Conservation (phyloP, 805 yeast genomes). For the Ogataea philodendri region DNA sequence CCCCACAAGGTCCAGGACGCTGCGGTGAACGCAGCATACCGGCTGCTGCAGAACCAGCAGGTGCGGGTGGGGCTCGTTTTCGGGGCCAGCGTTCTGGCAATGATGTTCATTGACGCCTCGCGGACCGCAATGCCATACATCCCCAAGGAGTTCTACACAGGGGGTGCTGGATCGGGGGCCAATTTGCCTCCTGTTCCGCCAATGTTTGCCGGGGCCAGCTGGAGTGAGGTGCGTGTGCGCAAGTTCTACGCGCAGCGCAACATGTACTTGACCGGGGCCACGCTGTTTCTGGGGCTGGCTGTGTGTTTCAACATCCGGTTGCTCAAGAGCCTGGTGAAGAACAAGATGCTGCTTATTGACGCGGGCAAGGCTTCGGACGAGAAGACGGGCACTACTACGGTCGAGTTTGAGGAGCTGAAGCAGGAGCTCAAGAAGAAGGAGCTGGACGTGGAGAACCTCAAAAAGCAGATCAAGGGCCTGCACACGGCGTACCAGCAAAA, state of each 20-base stretch:
- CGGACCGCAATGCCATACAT: conserved; percentile 25
- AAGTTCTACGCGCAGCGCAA: conserved; percentile 58
- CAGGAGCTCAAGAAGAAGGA: conserved; percentile 20
- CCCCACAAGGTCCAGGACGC: conserved; percentile 42
- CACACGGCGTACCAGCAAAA: conserved; percentile 42
- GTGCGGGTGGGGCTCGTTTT: conserved; percentile 43
- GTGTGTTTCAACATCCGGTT: conserved; percentile 44
- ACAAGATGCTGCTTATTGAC: conserved; percentile 28
- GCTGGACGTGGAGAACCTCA: conserved; percentile 33
- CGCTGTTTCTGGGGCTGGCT: conserved; percentile 45
- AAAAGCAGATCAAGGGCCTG: conserved; percentile 43
- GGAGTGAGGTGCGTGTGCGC: conserved; percentile 39
- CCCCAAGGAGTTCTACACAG: conserved; percentile 8
- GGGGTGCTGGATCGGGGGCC: conserved; percentile 6
- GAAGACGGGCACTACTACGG: conserved; percentile 40
- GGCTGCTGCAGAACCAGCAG: conserved; percentile 35
- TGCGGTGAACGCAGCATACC: conserved; percentile 36
- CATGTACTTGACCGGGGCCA: conserved; percentile 54
- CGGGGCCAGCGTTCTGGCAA: conserved; percentile 36
- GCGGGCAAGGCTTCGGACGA: conserved; percentile 32
- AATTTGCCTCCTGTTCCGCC: conserved; percentile 11
- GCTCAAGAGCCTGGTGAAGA: conserved; percentile 43
- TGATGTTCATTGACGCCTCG: conserved; percentile 49
- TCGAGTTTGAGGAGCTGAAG: conserved; percentile 22
- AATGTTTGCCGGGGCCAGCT: conserved; percentile 10